Conservation (phyloP, 768 basidiomycete species). For the Leccinellum rugosiceps region DNA sequence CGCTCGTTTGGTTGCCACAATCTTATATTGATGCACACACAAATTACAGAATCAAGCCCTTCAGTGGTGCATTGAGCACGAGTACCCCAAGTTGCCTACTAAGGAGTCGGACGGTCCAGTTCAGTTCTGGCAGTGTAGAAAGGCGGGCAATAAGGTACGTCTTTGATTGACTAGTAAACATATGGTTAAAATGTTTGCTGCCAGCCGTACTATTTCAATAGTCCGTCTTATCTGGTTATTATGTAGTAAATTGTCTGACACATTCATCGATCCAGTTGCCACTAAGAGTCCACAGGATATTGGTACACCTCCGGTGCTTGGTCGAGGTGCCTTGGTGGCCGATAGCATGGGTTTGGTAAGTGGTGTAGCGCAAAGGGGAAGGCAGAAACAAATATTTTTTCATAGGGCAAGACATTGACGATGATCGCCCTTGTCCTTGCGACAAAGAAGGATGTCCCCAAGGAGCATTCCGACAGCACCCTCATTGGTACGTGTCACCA, state of each 20-base stretch:
- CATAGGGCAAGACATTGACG: constrained; percentile 85
- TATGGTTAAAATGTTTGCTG: not conserved
- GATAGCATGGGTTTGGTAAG: constrained; percentile 81
- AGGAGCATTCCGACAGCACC: constrained; percentile 61
- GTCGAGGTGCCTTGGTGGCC: constrained; percentile 82
- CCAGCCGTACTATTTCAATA: constrained; percentile 66
- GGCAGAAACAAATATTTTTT: constrained; percentile 2
- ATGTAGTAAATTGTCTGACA: not conserved
- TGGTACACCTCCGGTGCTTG: constrained; percentile 52
- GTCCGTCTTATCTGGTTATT: constrained; percentile 35
- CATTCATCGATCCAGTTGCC: constrained; percentile 49
- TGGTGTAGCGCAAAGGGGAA: not conserved
- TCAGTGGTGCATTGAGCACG: constrained; percentile 80
- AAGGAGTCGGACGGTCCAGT: constrained; percentile 67
- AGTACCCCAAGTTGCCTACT: constrained; percentile 73
- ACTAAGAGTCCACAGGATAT: constrained; percentile 74
- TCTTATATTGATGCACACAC: not conserved
- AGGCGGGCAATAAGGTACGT: constrained; percentile 51
- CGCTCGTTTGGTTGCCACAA: not conserved
- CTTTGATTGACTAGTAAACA: not conserved
- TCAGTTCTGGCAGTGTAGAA: constrained; percentile 84
- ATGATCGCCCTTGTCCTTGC: constrained; percentile 80
- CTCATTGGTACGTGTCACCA: constrained; percentile 59
- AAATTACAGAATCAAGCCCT: constrained; percentile 67
- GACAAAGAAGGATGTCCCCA: constrained; percentile 62